A percentile compares a stretch with the other conserved stretches of the same genome.
phyloP scores from a whole-genome alignment of 345 rosid genomes.

The Eucalyptus grandis region DNA sequence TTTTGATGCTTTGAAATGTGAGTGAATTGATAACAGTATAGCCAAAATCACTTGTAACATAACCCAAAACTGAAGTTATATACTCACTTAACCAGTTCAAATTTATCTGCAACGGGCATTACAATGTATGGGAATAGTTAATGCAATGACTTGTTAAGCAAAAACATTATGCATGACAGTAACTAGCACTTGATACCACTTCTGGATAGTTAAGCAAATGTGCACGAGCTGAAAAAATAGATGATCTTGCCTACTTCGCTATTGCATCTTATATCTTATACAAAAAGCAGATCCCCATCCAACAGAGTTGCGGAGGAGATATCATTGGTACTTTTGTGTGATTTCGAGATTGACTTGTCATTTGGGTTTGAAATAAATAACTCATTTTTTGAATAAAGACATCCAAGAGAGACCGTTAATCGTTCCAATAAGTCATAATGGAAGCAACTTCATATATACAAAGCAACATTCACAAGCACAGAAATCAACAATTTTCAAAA shows the following conservation, averaged over 20 bases:
- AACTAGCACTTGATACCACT: neutral
- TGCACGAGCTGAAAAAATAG: neutral
- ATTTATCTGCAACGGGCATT: neutral
- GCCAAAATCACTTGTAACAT: neutral
- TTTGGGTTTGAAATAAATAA: too few species aligned
- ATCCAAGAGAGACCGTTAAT: neutral
- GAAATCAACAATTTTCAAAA: neutral
- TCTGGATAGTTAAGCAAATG: neutral
- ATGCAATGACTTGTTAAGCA: neutral
- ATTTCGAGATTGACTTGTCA: neutral
- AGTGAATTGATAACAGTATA: neutral
- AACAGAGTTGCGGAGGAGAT: neutral
- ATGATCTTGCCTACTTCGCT: neutral
- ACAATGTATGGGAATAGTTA: neutral
- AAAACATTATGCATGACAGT: neutral
- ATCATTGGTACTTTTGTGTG: neutral
- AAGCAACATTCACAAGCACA: too few species aligned
- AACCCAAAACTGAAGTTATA: neutral
- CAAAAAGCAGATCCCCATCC: neutral
- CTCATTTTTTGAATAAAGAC: neutral
- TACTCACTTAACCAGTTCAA: neutral
- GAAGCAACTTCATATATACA: neutral
- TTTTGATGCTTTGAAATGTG: neutral
- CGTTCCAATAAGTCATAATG: neutral
- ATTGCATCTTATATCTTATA: neutral